These are phyloP conservation scores for Blastocystis hominis DNA, from an alignment of 352 stramenopile species.

Conservation along the genomic window DNA sequence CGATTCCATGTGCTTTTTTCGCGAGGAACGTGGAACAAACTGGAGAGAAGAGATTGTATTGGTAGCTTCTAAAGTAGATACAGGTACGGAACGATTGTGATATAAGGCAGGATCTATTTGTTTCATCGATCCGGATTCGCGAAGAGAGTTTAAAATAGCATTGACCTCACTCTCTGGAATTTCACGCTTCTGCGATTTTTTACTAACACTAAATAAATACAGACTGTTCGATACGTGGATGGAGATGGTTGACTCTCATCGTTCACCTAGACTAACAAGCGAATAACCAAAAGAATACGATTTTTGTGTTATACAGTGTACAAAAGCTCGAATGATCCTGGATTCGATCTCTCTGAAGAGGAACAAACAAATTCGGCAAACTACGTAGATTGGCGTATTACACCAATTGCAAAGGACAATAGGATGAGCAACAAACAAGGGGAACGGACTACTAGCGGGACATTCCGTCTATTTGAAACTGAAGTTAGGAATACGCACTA, in stretches of 20 bases:
- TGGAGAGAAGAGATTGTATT: neutral
- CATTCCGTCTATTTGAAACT: neutral
- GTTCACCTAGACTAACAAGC: neutral
- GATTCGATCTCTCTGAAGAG: neutral
- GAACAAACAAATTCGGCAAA: neutral
- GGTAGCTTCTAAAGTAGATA: neutral
- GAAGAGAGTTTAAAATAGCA: neutral
- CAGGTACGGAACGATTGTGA: neutral
- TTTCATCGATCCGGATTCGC: neutral
- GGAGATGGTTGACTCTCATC: neutral
- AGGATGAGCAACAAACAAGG: neutral
- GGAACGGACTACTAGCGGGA: neutral
- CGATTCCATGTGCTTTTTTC: neutral
- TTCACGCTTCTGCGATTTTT: neutral
- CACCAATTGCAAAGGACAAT: constrained; percentile 29
- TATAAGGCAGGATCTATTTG: neutral
- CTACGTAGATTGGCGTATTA: neutral
- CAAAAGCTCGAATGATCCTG: neutral
- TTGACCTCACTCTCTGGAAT: neutral
- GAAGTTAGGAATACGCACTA: too few relatives aligned
- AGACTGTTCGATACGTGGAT: neutral
- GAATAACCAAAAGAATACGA: neutral
- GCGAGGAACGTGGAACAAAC: neutral
- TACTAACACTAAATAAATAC: neutral
- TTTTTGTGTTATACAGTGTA: neutral